Conservation (phyloP, 2,329 filamentous ascomycete genomes). For the Plenodomus tracheiphilus region DNA sequence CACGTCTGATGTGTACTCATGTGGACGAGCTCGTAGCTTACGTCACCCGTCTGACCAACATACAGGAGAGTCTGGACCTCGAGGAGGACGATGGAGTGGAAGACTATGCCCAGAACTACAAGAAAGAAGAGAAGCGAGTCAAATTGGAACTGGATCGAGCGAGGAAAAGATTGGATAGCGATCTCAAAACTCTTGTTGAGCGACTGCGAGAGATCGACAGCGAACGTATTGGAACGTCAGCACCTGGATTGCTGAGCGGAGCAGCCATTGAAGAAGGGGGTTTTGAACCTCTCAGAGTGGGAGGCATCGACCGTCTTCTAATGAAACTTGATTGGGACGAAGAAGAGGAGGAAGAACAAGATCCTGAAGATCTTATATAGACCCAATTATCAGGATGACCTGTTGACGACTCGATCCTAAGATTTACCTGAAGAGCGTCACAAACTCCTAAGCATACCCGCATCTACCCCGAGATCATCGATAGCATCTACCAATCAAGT, state of each 20-base stretch:
- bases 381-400: background rate
- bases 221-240: slow-evolving; percentile 43
- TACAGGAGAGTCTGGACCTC: slow-evolving; percentile 78
- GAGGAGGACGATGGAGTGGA: slow-evolving; percentile 82
- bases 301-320: slow-evolving; percentile 79
- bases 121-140: slow-evolving; percentile 72
- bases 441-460: no score
- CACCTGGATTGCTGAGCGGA: slow-evolving; percentile 12
- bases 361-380: slow-evolving; percentile 18
- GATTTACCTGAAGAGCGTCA: no score
- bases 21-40: slow-evolving; percentile 83
- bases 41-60: slow-evolving; percentile 71
- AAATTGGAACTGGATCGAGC: slow-evolving; percentile 66
- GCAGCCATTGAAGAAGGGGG: slow-evolving; percentile 46
- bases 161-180: slow-evolving; percentile 66
- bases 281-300: slow-evolving; percentile 73
- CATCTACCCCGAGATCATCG: no score
- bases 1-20: slow-evolving; percentile 70
- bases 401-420: no score
- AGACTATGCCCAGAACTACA: slow-evolving; percentile 55
- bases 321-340: slow-evolving; percentile 82
- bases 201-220: slow-evolving; percentile 64
- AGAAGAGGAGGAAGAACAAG: slow-evolving; percentile 32
- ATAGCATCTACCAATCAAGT: no score
- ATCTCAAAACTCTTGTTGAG: slow-evolving; percentile 65